These are phyloP conservation scores for Neurospora sp. DNA, from an alignment of 495 filamentous ascomycete species.

Conservation along the genomic window DNA sequence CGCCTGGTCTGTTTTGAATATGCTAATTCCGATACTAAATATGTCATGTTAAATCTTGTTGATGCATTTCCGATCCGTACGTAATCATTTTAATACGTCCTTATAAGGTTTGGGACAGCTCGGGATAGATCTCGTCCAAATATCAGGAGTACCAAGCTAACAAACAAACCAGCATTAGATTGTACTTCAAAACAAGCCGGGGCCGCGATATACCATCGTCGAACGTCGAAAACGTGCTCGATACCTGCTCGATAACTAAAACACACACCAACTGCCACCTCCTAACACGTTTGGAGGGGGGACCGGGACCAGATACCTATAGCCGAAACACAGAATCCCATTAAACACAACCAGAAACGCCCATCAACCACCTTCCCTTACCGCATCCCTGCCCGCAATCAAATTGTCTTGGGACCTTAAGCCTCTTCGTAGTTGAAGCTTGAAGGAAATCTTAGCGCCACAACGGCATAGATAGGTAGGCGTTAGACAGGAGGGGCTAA, in stretches of 20 bases:
- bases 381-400: background rate
- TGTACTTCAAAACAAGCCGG: background rate
- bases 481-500: background rate
- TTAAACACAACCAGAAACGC: background rate
- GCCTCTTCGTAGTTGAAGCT: slow-evolving; percentile 25
- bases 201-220: background rate
- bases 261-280: background rate
- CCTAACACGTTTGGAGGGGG: background rate
- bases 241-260: background rate
- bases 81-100: too few species aligned
- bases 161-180: too few species aligned
- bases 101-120: too few species aligned
- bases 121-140: too few species aligned
- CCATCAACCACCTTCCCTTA: background rate
- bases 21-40: too few species aligned
- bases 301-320: background rate
- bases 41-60: too few species aligned
- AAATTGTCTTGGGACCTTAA: slow-evolving; percentile 3
- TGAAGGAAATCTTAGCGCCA: slow-evolving; percentile 1
- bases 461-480: background rate
- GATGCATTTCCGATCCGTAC: too few species aligned
- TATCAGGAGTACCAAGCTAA: too few species aligned
- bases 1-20: too few species aligned
- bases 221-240: background rate
- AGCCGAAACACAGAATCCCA: background rate